Conservation (phyloP, 768 basidiomycete species). For the Lentinula sp. region DNA sequence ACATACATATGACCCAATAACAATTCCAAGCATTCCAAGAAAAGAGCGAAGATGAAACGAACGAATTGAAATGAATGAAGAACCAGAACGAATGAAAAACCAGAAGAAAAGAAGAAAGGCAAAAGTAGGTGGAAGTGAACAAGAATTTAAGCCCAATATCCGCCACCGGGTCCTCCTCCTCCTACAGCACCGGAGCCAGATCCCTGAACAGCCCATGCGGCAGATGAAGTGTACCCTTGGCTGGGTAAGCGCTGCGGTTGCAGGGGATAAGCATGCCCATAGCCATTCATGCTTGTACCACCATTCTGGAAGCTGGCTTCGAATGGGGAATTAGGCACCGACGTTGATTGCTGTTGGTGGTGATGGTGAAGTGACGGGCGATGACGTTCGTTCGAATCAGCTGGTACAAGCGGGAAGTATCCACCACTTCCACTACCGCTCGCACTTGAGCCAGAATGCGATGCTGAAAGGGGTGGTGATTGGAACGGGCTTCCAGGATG, state of each 20-base stretch:
- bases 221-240: not conserved
- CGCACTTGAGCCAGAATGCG: not conserved
- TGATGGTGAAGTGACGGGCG: not conserved
- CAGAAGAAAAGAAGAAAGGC: not conserved
- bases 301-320: not conserved
- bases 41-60: not conserved
- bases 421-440: not conserved
- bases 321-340: not conserved
- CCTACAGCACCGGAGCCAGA: not conserved
- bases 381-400: not conserved
- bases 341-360: not conserved
- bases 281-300: not conserved
- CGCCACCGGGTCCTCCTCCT: not conserved
- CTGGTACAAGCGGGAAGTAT: not conserved
- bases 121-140: not conserved
- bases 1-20: not conserved
- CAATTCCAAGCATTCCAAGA: not conserved
- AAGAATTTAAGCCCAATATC: constrained; percentile 2
- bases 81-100: not conserved
- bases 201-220: not conserved
- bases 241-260: not conserved
- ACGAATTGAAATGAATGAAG: not conserved
- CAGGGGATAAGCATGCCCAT: not conserved
- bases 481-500: not conserved
- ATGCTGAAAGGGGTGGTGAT: not conserved